These are phyloP conservation scores for Bathelium albidoporum DNA, from an alignment of 495 filamentous ascomycete species.

Conservation along the genomic window DNA sequence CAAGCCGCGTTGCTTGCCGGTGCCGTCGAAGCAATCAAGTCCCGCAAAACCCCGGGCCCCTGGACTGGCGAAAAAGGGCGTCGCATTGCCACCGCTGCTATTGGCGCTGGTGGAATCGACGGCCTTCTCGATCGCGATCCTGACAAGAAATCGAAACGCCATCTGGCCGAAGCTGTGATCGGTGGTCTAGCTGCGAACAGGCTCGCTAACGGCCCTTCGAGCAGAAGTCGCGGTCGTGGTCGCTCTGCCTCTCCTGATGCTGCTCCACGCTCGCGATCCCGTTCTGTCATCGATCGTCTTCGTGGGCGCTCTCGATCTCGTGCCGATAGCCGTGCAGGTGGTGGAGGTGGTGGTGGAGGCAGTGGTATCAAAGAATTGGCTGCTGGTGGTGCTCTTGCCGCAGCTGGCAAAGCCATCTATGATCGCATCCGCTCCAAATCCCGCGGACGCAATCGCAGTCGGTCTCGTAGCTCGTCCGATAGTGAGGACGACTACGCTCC, in stretches of 20 bases:
- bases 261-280: constrained; percentile 23
- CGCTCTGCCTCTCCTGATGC: constrained; percentile 14
- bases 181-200: constrained; percentile 77
- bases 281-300: constrained; percentile 22
- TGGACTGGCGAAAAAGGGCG: constrained; percentile 82
- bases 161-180: constrained; percentile 65
- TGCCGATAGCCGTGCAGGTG: constrained; percentile 29
- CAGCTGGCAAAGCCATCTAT: constrained; percentile 70
- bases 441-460: constrained; percentile 27
- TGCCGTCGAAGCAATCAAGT: constrained; percentile 77
- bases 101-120: constrained; percentile 75
- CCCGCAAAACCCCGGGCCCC: constrained; percentile 71
- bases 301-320: constrained; percentile 32
- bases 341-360: constrained; percentile 26
- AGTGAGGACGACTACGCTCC: constrained; percentile 48
- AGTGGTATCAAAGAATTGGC: constrained; percentile 55
- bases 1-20: constrained; percentile 78
- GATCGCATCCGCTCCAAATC: constrained; percentile 58
- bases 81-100: constrained; percentile 75
- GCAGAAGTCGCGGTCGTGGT: constrained; percentile 35
- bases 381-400: constrained; percentile 62
- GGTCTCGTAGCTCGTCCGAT: constrained; percentile 32
- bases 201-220: constrained; percentile 63
- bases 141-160: constrained; percentile 61
- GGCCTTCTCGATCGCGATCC: constrained; percentile 60